These are phyloP conservation scores for Gracilaria domingensis DNA, from an alignment of 23 red algal species.

Conservation along the genomic window DNA sequence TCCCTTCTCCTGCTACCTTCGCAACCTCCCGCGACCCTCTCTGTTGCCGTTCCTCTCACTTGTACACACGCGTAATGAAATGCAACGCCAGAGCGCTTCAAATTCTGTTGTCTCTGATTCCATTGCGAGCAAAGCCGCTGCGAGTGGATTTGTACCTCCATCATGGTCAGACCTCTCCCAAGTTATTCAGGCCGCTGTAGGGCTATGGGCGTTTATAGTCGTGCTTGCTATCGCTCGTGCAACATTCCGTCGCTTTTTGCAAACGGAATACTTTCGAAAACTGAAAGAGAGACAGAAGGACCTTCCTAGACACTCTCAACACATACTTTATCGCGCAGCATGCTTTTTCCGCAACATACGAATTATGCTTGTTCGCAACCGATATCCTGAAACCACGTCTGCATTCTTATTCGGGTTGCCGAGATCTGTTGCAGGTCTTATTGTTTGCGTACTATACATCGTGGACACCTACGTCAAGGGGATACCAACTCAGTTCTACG, in stretches of 20 bases:
- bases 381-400: constrained; percentile 45
- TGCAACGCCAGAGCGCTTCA: constrained; percentile 1
- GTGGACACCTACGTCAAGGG: constrained; percentile 73
- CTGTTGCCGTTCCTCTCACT: background rate
- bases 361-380: constrained; percentile 47
- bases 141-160: constrained; percentile 68
- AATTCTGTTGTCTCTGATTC: background rate
- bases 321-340: constrained; percentile 13
- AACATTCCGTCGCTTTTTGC: constrained; percentile 30
- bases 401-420: constrained; percentile 69
- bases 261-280: constrained; percentile 51
- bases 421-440: constrained; percentile 46
- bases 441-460: constrained; percentile 75
- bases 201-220: constrained; percentile 47
- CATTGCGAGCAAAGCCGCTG: constrained; percentile 9
- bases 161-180: constrained; percentile 49
- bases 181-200: constrained; percentile 11
- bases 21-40: background rate
- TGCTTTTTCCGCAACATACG: constrained; percentile 39
- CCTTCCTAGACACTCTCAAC: constrained; percentile 10
- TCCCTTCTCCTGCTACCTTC: background rate
- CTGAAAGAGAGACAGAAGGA: constrained; percentile 45
- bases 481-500: constrained; percentile 56
- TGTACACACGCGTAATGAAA: background rate
- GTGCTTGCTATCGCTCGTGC: constrained; percentile 38